phyloP scores from a whole-genome alignment of 345 rosid genomes.

The Citrus sp. region DNA sequence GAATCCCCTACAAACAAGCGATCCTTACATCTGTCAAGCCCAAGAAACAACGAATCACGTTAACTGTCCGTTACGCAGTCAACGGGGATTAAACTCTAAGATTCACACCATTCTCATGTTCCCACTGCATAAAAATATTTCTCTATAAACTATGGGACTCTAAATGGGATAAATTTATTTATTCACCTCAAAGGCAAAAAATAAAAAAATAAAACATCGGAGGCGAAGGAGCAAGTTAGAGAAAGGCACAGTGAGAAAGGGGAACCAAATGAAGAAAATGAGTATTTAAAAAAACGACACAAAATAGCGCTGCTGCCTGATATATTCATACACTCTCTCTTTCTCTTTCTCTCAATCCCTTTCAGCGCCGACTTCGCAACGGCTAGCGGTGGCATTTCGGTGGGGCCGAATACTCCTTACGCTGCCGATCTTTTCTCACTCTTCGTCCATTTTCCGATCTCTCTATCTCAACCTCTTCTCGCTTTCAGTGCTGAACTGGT shows the following conservation, averaged over 20 bases:
- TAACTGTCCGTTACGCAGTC: constrained; percentile 2
- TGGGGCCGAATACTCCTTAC: constrained; percentile 14
- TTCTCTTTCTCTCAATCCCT: constrained; percentile 13
- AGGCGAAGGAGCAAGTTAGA: background rate
- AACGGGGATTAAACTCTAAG: background rate
- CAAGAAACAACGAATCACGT: background rate
- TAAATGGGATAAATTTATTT: background rate
- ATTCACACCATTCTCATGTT: background rate
- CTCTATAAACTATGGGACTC: background rate
- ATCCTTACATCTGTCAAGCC: background rate
- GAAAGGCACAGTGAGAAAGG: background rate
- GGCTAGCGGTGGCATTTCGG: constrained; percentile 38
- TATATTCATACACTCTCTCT: background rate
- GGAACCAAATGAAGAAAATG: background rate
- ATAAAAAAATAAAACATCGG: background rate
- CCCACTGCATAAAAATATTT: background rate
- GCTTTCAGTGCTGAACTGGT: background rate
- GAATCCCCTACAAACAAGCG: background rate
- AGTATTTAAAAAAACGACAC: constrained; percentile 4
- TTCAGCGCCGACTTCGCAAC: constrained; percentile 40
- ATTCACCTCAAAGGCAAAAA: background rate
- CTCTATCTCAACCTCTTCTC: background rate
- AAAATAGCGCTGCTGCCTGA: background rate
- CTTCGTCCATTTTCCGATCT: constrained; percentile 10
- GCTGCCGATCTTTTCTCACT: constrained; percentile 9